These are phyloP conservation scores for Boletales sp. DNA, from an alignment of 768 basidiomycete genomes.

Conservation along the genomic window DNA sequence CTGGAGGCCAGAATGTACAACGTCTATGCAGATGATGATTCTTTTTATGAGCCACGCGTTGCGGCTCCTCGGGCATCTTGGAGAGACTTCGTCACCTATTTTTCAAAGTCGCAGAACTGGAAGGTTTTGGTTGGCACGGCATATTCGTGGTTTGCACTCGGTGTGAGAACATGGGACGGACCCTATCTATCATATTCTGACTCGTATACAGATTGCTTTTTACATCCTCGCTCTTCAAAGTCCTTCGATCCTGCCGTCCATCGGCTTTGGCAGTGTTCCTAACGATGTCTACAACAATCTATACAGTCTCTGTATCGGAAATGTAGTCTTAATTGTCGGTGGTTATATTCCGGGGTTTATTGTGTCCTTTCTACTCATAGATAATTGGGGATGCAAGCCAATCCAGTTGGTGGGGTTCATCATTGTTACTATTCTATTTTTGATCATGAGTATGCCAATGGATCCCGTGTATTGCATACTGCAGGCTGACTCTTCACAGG, in stretches of 20 bases:
- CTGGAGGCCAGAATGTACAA: background rate
- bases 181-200: background rate
- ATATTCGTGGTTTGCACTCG: constrained; percentile 86
- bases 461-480: background rate
- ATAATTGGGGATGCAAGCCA: constrained; percentile 72
- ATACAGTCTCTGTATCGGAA: constrained; percentile 59
- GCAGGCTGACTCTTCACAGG: constrained; percentile 33
- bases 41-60: constrained; percentile 18
- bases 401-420: constrained; percentile 76
- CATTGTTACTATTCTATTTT: constrained; percentile 58
- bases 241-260: constrained; percentile 61
- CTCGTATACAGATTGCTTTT: constrained; percentile 59
- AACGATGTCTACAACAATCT: constrained; percentile 41
- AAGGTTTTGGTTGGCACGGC: constrained; percentile 73
- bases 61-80: constrained; percentile 63
- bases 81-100: constrained; percentile 63
- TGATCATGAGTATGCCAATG: constrained; percentile 55
- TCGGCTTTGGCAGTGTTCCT: constrained; percentile 50
- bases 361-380: constrained; percentile 54
- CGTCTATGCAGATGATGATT: background rate
- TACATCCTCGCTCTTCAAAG: constrained; percentile 84
- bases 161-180: constrained; percentile 47
- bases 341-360: constrained; percentile 78
- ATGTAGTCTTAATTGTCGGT: constrained; percentile 64
- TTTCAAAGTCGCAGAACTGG: constrained; percentile 65